These are phyloP conservation scores for Cercospora beticola DNA, from an alignment of 2,329 filamentous ascomycete species.

Conservation along the genomic window DNA sequence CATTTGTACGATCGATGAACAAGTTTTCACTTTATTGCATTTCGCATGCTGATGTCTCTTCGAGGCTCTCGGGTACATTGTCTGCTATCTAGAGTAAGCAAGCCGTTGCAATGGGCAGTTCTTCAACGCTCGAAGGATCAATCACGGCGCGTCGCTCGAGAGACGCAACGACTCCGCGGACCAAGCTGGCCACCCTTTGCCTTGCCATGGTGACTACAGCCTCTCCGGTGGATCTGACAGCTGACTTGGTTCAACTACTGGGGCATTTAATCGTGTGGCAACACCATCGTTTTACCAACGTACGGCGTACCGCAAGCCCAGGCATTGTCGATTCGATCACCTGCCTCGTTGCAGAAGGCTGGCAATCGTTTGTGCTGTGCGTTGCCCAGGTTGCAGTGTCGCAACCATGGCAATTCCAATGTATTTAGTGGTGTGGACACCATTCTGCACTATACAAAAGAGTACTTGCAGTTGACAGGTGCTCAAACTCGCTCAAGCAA, in stretches of 20 bases:
- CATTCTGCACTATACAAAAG: constrained; percentile 1
- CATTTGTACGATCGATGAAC: not conserved
- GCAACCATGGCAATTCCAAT: not conserved
- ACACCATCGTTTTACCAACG: not conserved
- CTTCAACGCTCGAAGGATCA: not conserved
- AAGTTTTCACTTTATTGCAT: not conserved
- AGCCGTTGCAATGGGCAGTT: not conserved
- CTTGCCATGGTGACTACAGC: not conserved
- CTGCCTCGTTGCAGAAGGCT: not conserved
- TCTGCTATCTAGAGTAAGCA: not conserved
- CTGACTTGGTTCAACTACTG: not conserved
- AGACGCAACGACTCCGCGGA: not conserved
- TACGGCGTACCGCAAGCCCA: not conserved
- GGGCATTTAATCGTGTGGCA: not conserved
- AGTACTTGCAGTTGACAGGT: not conserved
- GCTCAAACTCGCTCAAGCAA: not conserved
- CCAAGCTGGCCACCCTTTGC: not conserved
- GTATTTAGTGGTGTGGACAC: not conserved
- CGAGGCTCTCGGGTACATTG: not conserved
- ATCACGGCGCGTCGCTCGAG: not conserved
- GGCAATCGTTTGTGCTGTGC: not conserved
- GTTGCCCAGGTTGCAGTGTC: not conserved
- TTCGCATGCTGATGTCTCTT: not conserved
- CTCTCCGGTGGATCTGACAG: not conserved
- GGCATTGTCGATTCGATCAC: not conserved